Conservation (phyloP, 2,329 filamentous ascomycete species). For the Dactylellina sp. region DNA sequence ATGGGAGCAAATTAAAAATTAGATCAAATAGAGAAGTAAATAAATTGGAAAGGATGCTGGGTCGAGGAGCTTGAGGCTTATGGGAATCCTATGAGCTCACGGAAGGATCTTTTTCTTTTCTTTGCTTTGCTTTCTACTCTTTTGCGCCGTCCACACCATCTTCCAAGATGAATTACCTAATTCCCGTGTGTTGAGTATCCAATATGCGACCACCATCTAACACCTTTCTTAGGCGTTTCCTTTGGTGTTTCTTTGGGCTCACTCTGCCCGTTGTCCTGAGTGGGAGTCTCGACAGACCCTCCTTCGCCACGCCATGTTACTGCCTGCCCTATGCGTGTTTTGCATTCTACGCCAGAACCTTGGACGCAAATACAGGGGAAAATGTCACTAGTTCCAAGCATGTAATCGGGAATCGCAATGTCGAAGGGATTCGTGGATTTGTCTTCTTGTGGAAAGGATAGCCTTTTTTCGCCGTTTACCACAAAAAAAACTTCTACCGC, state of each 20-base stretch:
- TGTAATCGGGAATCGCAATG: conserved; percentile 30
- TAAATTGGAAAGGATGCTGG: no score
- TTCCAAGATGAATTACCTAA: not conserved
- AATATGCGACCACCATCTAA: conserved; percentile 50
- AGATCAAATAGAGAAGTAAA: not conserved
- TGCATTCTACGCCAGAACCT: conserved; percentile 49
- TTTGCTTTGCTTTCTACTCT: no score
- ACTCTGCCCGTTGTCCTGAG: conserved; percentile 10
- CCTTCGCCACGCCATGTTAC: conserved; percentile 53
- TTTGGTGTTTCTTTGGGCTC: conserved; percentile 23
- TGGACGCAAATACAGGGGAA: conserved; percentile 52
- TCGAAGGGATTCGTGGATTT: conserved; percentile 36
- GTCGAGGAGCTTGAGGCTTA: no score
- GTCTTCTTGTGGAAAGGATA: conserved; percentile 25
- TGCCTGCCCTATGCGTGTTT: conserved; percentile 47
- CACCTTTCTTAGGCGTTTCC: conserved; percentile 46
- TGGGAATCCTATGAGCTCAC: no score
- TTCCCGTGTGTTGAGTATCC: conserved; percentile 17
- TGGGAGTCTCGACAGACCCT: conserved; percentile 23
- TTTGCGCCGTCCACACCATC: no score
- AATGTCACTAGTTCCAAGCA: conserved; percentile 39
- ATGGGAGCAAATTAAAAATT: not conserved
- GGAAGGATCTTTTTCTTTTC: no score
- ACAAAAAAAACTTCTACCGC: conserved; percentile 45
- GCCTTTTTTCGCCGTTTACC: conserved; percentile 46